These are phyloP conservation scores for Mycena alexandri DNA, from an alignment of 768 basidiomycete genomes.

Conservation along the genomic window DNA sequence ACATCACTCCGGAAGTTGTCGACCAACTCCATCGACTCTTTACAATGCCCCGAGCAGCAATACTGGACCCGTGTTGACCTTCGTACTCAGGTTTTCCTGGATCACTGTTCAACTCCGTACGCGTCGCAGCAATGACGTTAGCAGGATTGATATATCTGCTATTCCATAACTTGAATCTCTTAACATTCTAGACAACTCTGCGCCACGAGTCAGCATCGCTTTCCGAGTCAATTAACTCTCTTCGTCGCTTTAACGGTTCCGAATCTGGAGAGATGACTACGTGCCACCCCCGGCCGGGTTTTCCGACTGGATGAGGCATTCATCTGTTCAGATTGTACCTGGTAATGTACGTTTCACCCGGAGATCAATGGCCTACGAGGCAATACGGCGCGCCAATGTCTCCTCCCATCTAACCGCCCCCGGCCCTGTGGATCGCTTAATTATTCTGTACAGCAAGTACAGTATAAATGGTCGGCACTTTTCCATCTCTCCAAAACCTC, in stretches of 20 bases:
- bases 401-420: slow-evolving; percentile 34
- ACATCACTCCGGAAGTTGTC: slow-evolving; percentile 5
- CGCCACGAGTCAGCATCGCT: slow-evolving; percentile 29
- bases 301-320: slow-evolving; percentile 27
- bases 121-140: slow-evolving; percentile 37
- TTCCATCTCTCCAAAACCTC: slow-evolving; percentile 28
- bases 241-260: slow-evolving; percentile 15
- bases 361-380: slow-evolving; percentile 36
- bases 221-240: slow-evolving; percentile 27
- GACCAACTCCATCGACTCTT: slow-evolving; percentile 7
- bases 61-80: neutral
- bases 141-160: slow-evolving; percentile 28
- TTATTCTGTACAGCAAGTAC: slow-evolving; percentile 27
- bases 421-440: slow-evolving; percentile 16
- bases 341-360: slow-evolving; percentile 36
- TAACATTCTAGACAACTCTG: neutral
- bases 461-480: slow-evolving; percentile 35
- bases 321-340: slow-evolving; percentile 35
- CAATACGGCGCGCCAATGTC: slow-evolving; percentile 35
- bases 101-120: slow-evolving; percentile 31
- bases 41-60: neutral
- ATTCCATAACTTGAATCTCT: slow-evolving; percentile 3
- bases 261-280: slow-evolving; percentile 12
- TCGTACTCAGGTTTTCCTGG: neutral
- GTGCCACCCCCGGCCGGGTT: slow-evolving; percentile 1